Conservation (phyloP, 1,284 basidiomycete species). For the Cryptococcus sp. region DNA sequence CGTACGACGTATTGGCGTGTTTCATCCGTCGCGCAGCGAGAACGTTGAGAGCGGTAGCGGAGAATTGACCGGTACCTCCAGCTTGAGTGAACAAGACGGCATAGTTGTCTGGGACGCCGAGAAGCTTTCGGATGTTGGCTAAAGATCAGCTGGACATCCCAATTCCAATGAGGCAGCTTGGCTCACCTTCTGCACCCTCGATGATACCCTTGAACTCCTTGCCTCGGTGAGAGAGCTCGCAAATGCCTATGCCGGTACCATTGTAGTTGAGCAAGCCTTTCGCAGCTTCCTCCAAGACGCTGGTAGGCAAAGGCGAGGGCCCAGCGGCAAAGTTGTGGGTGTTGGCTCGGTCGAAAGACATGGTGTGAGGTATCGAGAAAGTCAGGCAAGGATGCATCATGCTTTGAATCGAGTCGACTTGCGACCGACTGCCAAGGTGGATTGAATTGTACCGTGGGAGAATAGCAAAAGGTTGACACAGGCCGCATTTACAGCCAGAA, state of each 20-base stretch:
- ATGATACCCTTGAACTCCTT: constrained; percentile 75
- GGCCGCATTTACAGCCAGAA: too few relatives aligned
- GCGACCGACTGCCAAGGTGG: too few relatives aligned
- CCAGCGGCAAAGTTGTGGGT: constrained; percentile 87
- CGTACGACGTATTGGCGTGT: constrained; percentile 9
- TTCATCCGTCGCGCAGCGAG: constrained; percentile 47
- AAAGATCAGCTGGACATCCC: neutral
- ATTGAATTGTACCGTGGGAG: too few relatives aligned
- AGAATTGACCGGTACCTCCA: constrained; percentile 84
- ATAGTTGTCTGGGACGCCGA: constrained; percentile 77
- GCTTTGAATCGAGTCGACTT: neutral
- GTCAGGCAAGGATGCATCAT: neutral
- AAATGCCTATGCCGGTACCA: constrained; percentile 83
- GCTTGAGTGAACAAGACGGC: constrained; percentile 86
- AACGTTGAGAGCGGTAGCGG: constrained; percentile 59
- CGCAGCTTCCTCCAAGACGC: constrained; percentile 70
- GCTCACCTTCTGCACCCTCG: constrained; percentile 56
- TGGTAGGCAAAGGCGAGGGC: constrained; percentile 76
- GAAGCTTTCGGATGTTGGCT: constrained; percentile 63
- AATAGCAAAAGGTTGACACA: too few relatives aligned
- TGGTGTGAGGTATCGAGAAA: neutral
- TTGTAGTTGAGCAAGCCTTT: constrained; percentile 76
- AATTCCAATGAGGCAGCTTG: neutral
- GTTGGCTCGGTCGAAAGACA: constrained; percentile 40
- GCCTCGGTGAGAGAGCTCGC: constrained; percentile 88